Percentiles rank a stretch among this genome's conserved stretches.
phyloP scores from a whole-genome alignment of 345 rosid genomes.

The Raphanus sativus region DNA sequence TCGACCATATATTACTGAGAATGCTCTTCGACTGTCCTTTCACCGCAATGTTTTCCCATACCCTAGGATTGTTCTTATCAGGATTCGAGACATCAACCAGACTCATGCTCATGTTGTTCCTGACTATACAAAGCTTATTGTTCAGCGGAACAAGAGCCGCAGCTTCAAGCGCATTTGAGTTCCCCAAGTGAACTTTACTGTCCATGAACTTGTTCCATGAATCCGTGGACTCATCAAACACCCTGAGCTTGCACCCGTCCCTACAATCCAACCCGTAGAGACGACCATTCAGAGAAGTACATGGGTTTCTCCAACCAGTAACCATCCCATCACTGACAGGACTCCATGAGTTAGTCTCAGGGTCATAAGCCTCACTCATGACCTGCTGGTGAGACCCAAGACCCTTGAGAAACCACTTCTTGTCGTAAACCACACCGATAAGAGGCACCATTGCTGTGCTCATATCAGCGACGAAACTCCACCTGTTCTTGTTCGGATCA shows the following conservation, averaged over 20 bases:
- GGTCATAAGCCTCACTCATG: slow-evolving; percentile 88
- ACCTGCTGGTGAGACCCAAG: slow-evolving; percentile 85
- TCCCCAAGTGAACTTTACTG: slow-evolving; percentile 88
- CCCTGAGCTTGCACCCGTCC: slow-evolving; percentile 88
- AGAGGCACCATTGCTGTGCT: slow-evolving; percentile 98
- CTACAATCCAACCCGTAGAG: slow-evolving; percentile 88
- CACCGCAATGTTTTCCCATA: slow-evolving; percentile 88
- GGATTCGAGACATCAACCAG: slow-evolving; percentile 84
- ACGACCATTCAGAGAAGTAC: slow-evolving; percentile 65
- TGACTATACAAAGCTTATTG: slow-evolving; percentile 83
- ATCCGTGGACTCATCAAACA: slow-evolving; percentile 65
- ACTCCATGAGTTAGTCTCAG: slow-evolving; percentile 70
- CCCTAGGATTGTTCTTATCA: slow-evolving; percentile 61
- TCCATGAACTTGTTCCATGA: slow-evolving; percentile 87
- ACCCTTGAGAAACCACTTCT: slow-evolving; percentile 94
- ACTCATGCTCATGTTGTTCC: slow-evolving; percentile 96
- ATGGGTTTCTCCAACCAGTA: slow-evolving; percentile 89
- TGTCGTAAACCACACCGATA: slow-evolving; percentile 84
- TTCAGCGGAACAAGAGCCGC: slow-evolving; percentile 86
- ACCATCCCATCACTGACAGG: slow-evolving; percentile 82
- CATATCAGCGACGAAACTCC: slow-evolving; percentile 94
- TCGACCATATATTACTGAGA: slow-evolving; percentile 79
- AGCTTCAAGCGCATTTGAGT: slow-evolving; percentile 79
- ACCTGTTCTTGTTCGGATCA: slow-evolving; percentile 86
- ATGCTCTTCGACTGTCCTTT: slow-evolving; percentile 81